phyloP scores from a whole-genome alignment of 108 stramenopile genomes.

The Cyclotella cryptica region DNA sequence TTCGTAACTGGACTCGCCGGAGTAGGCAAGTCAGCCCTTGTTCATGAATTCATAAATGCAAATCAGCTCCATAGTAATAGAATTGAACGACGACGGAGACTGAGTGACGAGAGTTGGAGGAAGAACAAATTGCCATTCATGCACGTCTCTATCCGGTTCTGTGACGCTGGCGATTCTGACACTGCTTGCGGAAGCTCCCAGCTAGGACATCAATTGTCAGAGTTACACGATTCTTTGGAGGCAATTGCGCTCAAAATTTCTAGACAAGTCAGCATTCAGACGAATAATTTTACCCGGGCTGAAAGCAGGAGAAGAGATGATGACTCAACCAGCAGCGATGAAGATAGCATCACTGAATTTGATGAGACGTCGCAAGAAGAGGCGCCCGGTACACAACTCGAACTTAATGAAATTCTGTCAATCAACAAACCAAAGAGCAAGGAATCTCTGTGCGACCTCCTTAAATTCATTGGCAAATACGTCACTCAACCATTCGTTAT shows the following conservation, averaged over 20 bases:
- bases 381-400: not conserved
- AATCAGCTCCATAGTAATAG: constrained; percentile 8
- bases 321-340: constrained; percentile 11
- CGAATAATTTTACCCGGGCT: not conserved
- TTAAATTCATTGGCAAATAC: constrained; percentile 13
- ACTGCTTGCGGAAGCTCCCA: not conserved
- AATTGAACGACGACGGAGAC: not conserved
- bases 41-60: constrained; percentile 7
- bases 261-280: not conserved
- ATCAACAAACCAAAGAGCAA: not conserved
- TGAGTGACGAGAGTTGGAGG: not conserved
- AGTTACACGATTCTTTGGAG: not conserved
- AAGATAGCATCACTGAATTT: not conserved
- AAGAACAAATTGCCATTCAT: constrained; percentile 1
- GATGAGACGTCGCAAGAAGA: not conserved
- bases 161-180: not conserved
- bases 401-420: constrained; percentile 6
- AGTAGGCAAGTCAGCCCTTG: constrained; percentile 11
- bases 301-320: constrained; percentile 7
- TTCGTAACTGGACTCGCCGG: constrained; percentile 10
- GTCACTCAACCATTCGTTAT: constrained; percentile 13
- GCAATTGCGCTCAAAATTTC: not conserved
- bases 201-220: not conserved
- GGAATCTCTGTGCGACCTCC: not conserved
- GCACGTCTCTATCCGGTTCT: not conserved